These are phyloP conservation scores for Komagataea norvegica DNA, from an alignment of 1,139 yeast species.

Conservation along the genomic window DNA sequence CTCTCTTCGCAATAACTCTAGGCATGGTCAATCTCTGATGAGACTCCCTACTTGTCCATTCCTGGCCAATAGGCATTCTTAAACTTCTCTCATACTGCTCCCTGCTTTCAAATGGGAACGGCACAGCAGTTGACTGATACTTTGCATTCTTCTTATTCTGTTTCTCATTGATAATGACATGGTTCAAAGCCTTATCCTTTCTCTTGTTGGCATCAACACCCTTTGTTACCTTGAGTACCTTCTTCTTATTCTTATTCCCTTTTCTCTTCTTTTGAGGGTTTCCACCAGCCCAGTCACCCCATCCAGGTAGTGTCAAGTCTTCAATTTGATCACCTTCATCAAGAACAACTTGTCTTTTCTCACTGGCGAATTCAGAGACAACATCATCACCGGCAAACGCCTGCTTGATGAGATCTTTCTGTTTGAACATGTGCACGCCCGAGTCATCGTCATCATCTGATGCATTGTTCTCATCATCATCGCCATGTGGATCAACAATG, in stretches of 20 bases:
- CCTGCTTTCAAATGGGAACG: constrained; percentile 87
- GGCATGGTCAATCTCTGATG: constrained; percentile 91
- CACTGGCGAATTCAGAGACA: constrained; percentile 69
- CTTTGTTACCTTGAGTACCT: constrained; percentile 59
- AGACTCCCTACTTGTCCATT: constrained; percentile 87
- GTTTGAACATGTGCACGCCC: constrained; percentile 54
- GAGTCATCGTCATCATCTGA: constrained; percentile 26
- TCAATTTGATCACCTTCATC: constrained; percentile 88
- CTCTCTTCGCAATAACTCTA: constrained; percentile 78
- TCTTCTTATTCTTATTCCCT: constrained; percentile 50
- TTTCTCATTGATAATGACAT: constrained; percentile 86
- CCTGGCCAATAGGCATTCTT: constrained; percentile 96
- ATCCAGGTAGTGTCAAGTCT: constrained; percentile 87
- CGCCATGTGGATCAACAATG: constrained; percentile 39
- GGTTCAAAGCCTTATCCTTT: constrained; percentile 66
- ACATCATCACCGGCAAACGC: constrained; percentile 98
- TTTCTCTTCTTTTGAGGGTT: constrained; percentile 37
- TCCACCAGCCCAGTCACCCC: constrained; percentile 86
- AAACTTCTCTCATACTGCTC: constrained; percentile 94
- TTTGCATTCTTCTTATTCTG: constrained; percentile 78
- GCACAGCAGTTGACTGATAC: constrained; percentile 82
- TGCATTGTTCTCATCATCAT: constrained; percentile 29
- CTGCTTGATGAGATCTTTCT: constrained; percentile 75
- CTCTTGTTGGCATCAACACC: constrained; percentile 71
- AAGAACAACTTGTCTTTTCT: constrained; percentile 58